phyloP scores from a whole-genome alignment of 2,329 filamentous ascomycete genomes.

The Colletotrichum noveboracense region DNA sequence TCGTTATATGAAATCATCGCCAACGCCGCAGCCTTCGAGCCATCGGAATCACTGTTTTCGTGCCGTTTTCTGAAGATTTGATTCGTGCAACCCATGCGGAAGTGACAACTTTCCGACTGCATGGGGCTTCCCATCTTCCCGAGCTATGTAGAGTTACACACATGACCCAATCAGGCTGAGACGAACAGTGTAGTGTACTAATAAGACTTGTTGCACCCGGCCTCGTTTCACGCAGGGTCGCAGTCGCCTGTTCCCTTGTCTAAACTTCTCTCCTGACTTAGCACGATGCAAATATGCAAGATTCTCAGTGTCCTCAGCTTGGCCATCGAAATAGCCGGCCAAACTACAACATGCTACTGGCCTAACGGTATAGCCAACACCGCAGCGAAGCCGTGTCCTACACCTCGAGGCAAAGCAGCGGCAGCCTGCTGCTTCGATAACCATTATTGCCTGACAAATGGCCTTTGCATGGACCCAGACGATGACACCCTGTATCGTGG shows the following conservation, averaged over 20 bases:
- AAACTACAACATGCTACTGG: not conserved
- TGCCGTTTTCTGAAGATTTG: not conserved
- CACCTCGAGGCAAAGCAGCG: not conserved
- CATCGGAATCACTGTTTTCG: not conserved
- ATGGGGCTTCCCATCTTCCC: not conserved
- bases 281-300: not conserved
- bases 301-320: not conserved
- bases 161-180: not conserved
- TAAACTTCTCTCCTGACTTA: not conserved
- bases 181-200: too few relatives aligned
- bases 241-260: not conserved
- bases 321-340: not conserved
- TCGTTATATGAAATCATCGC: not conserved
- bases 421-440: not conserved
- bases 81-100: not conserved
- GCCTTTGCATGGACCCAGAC: not conserved
- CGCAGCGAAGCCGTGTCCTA: not conserved
- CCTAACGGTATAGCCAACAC: not conserved
- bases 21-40: not conserved
- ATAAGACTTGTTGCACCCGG: not conserved
- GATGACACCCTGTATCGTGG: not conserved
- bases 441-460: not conserved
- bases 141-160: not conserved
- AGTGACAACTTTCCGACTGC: accelerated
- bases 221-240: not conserved